Conservation (phyloP, 2,329 filamentous ascomycete species). For the Aspergillus pseudonomiae region DNA sequence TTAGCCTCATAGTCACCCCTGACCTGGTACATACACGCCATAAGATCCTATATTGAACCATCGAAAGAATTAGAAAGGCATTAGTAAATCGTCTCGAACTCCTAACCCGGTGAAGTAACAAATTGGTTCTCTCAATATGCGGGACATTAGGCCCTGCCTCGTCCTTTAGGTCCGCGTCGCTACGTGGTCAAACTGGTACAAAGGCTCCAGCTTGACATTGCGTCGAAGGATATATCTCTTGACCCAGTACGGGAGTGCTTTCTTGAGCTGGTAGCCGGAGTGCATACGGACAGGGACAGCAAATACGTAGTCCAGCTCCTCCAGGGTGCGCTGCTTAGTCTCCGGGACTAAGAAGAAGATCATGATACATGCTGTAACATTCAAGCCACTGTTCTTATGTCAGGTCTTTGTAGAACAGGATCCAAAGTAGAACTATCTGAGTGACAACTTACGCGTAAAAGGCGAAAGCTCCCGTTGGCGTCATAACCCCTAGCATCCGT, state of each 20-base stretch:
- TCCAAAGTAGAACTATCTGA: background rate
- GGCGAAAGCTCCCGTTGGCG: conserved; percentile 59
- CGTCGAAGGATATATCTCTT: conserved; percentile 60
- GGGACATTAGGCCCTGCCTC: background rate
- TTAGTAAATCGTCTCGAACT: background rate
- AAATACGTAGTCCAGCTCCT: conserved; percentile 63
- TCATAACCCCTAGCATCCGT: conserved; percentile 51
- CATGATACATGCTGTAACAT: conserved; percentile 62
- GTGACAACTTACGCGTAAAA: conserved; percentile 55
- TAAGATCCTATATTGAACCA: background rate
- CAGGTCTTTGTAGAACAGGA: background rate
- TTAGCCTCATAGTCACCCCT: background rate
- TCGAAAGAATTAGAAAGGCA: background rate
- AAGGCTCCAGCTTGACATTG: conserved; percentile 49
- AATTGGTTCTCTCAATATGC: background rate
- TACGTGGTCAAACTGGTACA: conserved; percentile 54
- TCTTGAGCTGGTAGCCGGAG: conserved; percentile 59
- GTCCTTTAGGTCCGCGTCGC: conserved; percentile 5
- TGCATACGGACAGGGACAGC: conserved; percentile 62
- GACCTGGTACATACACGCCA: background rate
- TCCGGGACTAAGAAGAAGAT: conserved; percentile 65
- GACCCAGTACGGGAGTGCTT: conserved; percentile 63
- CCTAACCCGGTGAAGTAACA: too few relatives aligned
- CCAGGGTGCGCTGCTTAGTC: conserved; percentile 57
- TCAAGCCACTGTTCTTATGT: conserved; percentile 50